Base-by-base conservation (phyloP, 345 rosid species). In the Odontarrhena argentea region DNA sequence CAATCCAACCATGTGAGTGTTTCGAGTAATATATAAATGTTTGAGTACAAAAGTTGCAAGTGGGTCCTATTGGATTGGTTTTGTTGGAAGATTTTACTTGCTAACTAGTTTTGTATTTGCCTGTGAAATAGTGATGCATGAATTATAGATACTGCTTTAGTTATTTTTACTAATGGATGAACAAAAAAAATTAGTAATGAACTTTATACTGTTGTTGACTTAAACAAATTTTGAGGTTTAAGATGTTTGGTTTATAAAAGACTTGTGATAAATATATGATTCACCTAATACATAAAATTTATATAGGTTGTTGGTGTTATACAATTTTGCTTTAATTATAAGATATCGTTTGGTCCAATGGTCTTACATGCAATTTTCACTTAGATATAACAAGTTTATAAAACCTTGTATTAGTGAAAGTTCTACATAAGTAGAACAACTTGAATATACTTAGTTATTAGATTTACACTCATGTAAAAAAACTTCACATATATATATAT, bases 1-100 rank as follows among this genome's bases (percentile, higher is more conserved):
- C 49, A 55, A 70, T 56, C 61, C 59, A 57, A 56, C 63, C 60
- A 64, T 72, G 65, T 41, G 70, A 24, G 58, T 63, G 76, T 49
- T 41, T 64, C 8, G 59, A 48, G 56, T 30, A 47, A 56, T 55
- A 64, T 71, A 71, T 71, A 64, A 55, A 48, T 55, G 70, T 32
- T 64, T 52, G 70, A 64, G 50, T 48, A 38, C 7, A 63, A 71
- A 65, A 64, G 46, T 38, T 71, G 65, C 46, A 18, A 24, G 65
- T 73, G 60, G 71, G 76, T 65, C 71, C 70, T 34, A 22, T 30
- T 55, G 52, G 54, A 36, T 43, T 69, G 60, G 35, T 41, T 72
- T 65, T 65, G 42, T 57, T 43, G 34, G 34, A 26, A 50, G 38
- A 58, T 55, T 58, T 65, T 13, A 14, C 40, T 15, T 63, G 35